Evolutionary conservation across 768 basidiomycete genomes (phyloP).

Genomic region (Sarcodon sp.): DNA sequence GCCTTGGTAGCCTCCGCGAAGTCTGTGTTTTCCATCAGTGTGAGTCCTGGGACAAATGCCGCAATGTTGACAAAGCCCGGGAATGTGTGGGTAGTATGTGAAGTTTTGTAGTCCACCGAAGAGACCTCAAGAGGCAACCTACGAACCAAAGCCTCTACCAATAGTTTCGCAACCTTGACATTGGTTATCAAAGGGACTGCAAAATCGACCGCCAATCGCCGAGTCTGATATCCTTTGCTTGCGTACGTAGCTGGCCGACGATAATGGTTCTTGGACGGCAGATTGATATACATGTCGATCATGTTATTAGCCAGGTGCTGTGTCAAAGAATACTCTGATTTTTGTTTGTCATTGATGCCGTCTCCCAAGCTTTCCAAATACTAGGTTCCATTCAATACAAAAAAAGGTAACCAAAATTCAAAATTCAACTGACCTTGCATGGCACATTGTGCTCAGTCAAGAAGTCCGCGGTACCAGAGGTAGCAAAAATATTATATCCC

Average conservation of each 20-base stretch:
- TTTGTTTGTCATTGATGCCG: slow-evolving; percentile 63
- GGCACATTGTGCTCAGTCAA: slow-evolving; percentile 93
- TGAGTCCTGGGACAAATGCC: slow-evolving; percentile 71
- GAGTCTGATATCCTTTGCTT: slow-evolving; percentile 92
- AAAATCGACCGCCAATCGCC: slow-evolving; percentile 98
- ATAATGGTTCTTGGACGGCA: slow-evolving; percentile 96
- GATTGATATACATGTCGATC: slow-evolving; percentile 99
- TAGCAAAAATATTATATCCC: slow-evolving; percentile 95
- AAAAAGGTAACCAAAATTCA: neutral
- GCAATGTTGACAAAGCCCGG: slow-evolving; percentile 86
- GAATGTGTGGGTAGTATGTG: slow-evolving; percentile 81
- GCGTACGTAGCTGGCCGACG: slow-evolving; percentile 94
- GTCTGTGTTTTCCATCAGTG: slow-evolving; percentile 39
- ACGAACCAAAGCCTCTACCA: slow-evolving; percentile 85
- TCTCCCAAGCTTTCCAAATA: slow-evolving; percentile 85
- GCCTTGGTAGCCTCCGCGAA: slow-evolving; percentile 63
- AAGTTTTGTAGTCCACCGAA: slow-evolving; percentile 86
- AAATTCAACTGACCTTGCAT: slow-evolving; percentile 57
- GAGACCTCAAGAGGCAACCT: slow-evolving; percentile 88
- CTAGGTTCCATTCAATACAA: slow-evolving; percentile 21
- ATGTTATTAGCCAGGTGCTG: slow-evolving; percentile 94
- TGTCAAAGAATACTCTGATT: slow-evolving; percentile 94
- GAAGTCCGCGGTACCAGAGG: slow-evolving; percentile 95
- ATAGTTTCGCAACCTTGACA: slow-evolving; percentile 95
- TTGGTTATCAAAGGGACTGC: slow-evolving; percentile 96